Percentiles rank a stretch among this genome's conserved stretches.
Conservation (phyloP, 805 yeast genomes). For the Candida ulmi region DNA sequence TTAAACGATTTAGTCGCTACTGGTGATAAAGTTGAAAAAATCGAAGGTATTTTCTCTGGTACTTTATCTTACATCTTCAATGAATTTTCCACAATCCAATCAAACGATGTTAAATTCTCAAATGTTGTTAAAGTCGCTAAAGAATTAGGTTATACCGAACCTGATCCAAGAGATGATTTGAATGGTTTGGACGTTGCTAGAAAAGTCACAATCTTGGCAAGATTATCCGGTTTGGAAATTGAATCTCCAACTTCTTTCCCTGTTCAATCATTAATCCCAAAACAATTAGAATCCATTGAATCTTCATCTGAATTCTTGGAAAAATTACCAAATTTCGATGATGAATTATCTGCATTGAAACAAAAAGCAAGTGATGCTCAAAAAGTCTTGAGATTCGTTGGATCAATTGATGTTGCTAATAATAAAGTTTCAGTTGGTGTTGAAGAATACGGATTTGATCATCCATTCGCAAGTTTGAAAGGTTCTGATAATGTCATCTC, state of each 20-base stretch:
- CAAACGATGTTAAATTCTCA: conserved; percentile 69
- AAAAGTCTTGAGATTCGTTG: conserved; percentile 91
- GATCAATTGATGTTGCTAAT: conserved; percentile 73
- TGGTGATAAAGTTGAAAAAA: conserved; percentile 86
- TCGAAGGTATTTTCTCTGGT: conserved; percentile 97
- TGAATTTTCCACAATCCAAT: conserved; percentile 71
- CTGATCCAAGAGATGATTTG: conserved; percentile 98
- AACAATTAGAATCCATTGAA: conserved; percentile 66
- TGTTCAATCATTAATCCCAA: conserved; percentile 89
- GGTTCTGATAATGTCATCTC: conserved; percentile 96
- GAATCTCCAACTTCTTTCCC: conserved; percentile 90
- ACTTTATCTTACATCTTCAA: conserved; percentile 93
- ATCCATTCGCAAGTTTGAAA: conserved; percentile 92
- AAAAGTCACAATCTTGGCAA: conserved; percentile 92
- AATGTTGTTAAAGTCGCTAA: conserved; percentile 88
- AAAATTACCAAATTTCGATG: conserved; percentile 79
- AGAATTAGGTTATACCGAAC: conserved; percentile 92
- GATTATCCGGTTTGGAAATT: conserved; percentile 82
- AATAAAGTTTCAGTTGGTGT: conserved; percentile 79
- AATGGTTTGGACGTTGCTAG: conserved; percentile 98
- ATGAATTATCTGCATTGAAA: conserved; percentile 70
- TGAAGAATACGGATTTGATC: conserved; percentile 79
- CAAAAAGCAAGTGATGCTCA: conserved; percentile 74
- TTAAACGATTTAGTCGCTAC: conserved; percentile 84
- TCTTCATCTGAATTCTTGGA: conserved; percentile 75